Evolutionary conservation across 495 filamentous ascomycete genomes (phyloP), one percentile per base, ranked within the genome.

Genomic region (Glarea lozoyensis): DNA sequence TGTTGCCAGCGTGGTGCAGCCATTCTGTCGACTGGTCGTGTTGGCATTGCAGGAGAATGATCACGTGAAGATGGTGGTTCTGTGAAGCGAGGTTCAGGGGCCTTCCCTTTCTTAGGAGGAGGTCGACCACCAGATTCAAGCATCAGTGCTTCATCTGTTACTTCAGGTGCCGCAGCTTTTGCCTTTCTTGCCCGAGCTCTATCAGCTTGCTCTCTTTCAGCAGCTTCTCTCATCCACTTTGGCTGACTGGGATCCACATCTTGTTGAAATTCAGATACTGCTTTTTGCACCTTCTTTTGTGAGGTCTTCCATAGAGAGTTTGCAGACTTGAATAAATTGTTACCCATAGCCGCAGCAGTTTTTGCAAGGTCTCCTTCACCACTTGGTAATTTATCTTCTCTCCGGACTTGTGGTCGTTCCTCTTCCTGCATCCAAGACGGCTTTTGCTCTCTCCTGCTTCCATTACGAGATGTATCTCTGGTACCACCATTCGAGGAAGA

Each of bases 211-310:
- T 52, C 53, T 16, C 42, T 19, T 27, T 53, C 54, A 16, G 44
- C 50, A 40, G 52, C 38, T 20, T 46, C 46, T 52, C 78, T 75
- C 90, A 98, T 94, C 92, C 92, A 98, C 52, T 86, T 90, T 1
- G 92, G 92, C 56, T 94, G 86, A 55, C 59, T 86, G 1, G 85
- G 68, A 57, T 95, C 92, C 20, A 78, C 56, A 7, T 76, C 73
- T 35, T 73, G 69, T 37, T 95, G 89, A 48, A 96, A 82, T 15
- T 98, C 92, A 12, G 86, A 77, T 11, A 98, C 86, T 11, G 87
- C 92, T 58, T 88, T 88, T 55, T 94, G 89, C n/a, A 97, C 78
- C 57, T 84, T 90, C 61, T 94, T 97, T 51, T 85, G 87, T 2
- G 88, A 81, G 4, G 81, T 82, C 59, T 94, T 98, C 92, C 92